Conservation (phyloP, 2,329 filamentous ascomycete genomes). For the Aspergillus nomiae region DNA sequence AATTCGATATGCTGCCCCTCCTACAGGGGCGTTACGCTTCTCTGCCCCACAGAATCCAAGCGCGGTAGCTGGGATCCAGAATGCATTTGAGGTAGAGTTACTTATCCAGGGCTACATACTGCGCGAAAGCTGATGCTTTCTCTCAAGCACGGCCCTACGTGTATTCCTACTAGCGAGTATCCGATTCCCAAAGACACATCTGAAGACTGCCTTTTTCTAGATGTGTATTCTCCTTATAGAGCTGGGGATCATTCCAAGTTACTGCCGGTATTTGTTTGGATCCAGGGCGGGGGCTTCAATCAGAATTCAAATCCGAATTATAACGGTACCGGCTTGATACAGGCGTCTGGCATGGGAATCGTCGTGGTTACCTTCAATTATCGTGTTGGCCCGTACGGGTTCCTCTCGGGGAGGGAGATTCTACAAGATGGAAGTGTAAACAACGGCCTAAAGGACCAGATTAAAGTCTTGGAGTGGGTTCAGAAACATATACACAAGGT, state of each 20-base stretch:
- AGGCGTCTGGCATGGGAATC: slow-evolving; percentile 61
- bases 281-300: slow-evolving; percentile 66
- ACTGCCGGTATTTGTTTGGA: slow-evolving; percentile 63
- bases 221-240: slow-evolving; percentile 42
- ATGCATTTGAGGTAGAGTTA: slow-evolving; percentile 56
- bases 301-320: slow-evolving; percentile 60
- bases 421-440: slow-evolving; percentile 58
- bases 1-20: slow-evolving; percentile 72
- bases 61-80: slow-evolving; percentile 46
- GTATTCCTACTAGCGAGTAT: slow-evolving; percentile 68
- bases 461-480: slow-evolving; percentile 70
- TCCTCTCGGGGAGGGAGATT: slow-evolving; percentile 64
- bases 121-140: not conserved
- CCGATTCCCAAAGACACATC: slow-evolving; percentile 57
- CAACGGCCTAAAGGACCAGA: slow-evolving; percentile 70
- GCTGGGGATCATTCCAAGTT: slow-evolving; percentile 48
- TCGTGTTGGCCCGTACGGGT: slow-evolving; percentile 73
- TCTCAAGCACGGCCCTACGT: slow-evolving; percentile 50
- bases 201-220: slow-evolving; percentile 46
- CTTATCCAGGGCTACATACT: not conserved
- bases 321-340: slow-evolving; percentile 63
- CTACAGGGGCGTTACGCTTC: slow-evolving; percentile 67
- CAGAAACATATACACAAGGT: slow-evolving; percentile 61
- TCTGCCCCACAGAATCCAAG: slow-evolving; percentile 66
- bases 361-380: slow-evolving; percentile 76